Conservation (phyloP, 305 asterid species). For the Andrographis paniculata region DNA sequence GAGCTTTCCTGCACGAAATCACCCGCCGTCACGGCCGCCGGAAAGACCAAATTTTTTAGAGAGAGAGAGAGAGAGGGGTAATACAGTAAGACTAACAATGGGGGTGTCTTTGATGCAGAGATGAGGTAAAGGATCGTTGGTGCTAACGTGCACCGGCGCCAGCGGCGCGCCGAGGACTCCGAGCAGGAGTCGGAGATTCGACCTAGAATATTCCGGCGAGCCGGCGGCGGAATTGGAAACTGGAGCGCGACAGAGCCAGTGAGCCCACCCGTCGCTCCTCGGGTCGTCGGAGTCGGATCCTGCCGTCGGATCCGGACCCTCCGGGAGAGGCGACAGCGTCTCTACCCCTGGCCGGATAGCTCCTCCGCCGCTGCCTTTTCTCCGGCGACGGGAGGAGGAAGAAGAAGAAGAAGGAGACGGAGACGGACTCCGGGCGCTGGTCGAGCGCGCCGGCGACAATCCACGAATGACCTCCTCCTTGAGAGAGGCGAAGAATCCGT, state of each 20-base stretch:
- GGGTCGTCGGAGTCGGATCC: slow-evolving; percentile 36
- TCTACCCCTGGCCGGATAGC: slow-evolving; percentile 33
- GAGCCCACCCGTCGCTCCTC: slow-evolving; percentile 47
- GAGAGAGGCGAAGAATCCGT: slow-evolving; percentile 64
- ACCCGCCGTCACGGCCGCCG: background rate
- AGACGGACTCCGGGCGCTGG: slow-evolving; percentile 49
- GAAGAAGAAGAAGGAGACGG: slow-evolving; percentile 28
- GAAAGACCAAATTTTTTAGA: too few relatives aligned
- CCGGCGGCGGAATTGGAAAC: slow-evolving; percentile 31
- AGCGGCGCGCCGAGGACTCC: slow-evolving; percentile 78
- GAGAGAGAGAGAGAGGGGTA: too few relatives aligned
- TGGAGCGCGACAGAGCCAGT: slow-evolving; percentile 65
- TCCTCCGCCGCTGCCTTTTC: slow-evolving; percentile 31
- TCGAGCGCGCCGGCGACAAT: slow-evolving; percentile 59
- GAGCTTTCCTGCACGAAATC: slow-evolving; percentile 40
- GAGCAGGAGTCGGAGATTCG: slow-evolving; percentile 64
- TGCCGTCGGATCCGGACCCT: slow-evolving; percentile 59
- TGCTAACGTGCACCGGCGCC: slow-evolving; percentile 65
- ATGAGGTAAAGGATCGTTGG: slow-evolving; percentile 48
- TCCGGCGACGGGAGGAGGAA: slow-evolving; percentile 28
- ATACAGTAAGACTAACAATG: slow-evolving; percentile 38
- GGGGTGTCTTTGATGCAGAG: slow-evolving; percentile 62
- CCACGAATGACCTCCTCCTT: slow-evolving; percentile 73
- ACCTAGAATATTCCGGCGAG: slow-evolving; percentile 38
- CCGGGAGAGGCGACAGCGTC: slow-evolving; percentile 55